Percentiles rank a stretch among this genome's conserved stretches.
These are phyloP conservation scores for Asterionellopsis glacialis DNA, from an alignment of 108 stramenopile genomes.

Conservation along the genomic window DNA sequence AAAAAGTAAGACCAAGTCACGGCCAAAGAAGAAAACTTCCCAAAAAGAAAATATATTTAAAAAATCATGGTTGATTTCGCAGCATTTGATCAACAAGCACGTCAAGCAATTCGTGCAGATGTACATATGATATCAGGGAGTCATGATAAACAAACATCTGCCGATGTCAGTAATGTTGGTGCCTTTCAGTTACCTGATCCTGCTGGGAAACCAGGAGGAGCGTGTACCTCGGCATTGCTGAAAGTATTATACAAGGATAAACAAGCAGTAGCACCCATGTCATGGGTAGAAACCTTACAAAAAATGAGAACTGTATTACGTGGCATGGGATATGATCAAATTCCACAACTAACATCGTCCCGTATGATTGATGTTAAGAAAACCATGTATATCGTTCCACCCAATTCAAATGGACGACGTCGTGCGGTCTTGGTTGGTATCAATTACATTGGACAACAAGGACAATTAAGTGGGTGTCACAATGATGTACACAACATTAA, in stretches of 20 bases:
- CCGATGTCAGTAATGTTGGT: slow-evolving; percentile 63
- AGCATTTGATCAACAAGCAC: neutral
- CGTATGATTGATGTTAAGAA: slow-evolving; percentile 63
- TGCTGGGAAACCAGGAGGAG: slow-evolving; percentile 68
- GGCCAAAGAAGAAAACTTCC: no score
- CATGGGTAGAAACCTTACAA: slow-evolving; percentile 70
- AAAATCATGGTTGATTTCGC: no score
- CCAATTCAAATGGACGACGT: slow-evolving; percentile 29
- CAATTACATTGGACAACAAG: slow-evolving; percentile 82
- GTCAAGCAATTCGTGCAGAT: slow-evolving; percentile 10
- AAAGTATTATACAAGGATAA: slow-evolving; percentile 62
- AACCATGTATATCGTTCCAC: slow-evolving; percentile 42
- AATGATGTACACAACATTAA: slow-evolving; percentile 74
- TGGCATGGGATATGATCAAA: slow-evolving; percentile 57
- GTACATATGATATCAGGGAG: slow-evolving; percentile 39
- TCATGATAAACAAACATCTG: slow-evolving; percentile 56
- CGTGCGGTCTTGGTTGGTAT: slow-evolving; percentile 86
- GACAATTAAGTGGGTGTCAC: slow-evolving; percentile 81
- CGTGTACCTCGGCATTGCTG: slow-evolving; percentile 88
- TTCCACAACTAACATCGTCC: slow-evolving; percentile 76
- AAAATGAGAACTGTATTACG: slow-evolving; percentile 58
- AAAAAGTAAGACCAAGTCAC: no score
- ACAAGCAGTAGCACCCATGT: slow-evolving; percentile 21
- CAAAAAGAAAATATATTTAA: no score
- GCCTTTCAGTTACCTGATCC: slow-evolving; percentile 57